These are phyloP conservation scores for Saxophila tyrrhenica DNA, from an alignment of 495 filamentous ascomycete species.

Conservation along the genomic window DNA sequence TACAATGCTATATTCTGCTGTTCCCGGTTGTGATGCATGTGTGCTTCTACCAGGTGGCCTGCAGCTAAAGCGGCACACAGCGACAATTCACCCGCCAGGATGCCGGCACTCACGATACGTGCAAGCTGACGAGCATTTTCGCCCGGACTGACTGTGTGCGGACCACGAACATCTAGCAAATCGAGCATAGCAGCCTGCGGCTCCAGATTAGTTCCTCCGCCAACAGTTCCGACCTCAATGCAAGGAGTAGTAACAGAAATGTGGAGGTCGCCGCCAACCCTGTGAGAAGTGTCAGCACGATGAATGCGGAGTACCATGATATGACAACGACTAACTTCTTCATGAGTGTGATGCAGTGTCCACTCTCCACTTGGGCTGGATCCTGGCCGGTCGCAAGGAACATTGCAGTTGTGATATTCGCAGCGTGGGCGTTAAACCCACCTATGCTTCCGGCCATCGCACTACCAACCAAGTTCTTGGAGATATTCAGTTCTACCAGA, in stretches of 20 bases:
- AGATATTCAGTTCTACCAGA: constrained; percentile 81
- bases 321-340: constrained; percentile 89
- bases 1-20: no score
- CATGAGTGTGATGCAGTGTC: constrained; percentile 98
- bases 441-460: constrained; percentile 95
- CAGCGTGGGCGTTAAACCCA: constrained; percentile 95
- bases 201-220: constrained; percentile 91
- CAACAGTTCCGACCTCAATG: constrained; percentile 93
- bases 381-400: constrained; percentile 99
- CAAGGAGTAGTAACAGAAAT: constrained; percentile 95
- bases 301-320: background rate
- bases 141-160: constrained; percentile 81
- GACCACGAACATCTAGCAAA: constrained; percentile 81
- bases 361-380: constrained; percentile 93
- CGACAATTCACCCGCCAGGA: constrained; percentile 82
- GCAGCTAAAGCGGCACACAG: constrained; percentile 85
- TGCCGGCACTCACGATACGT: constrained; percentile 72
- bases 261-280: constrained; percentile 78
- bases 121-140: constrained; percentile 85
- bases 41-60: constrained; percentile 81
- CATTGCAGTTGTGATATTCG: constrained; percentile 93
- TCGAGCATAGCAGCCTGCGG: constrained; percentile 95
- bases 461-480: constrained; percentile 93
- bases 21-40: constrained; percentile 98
- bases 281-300: constrained; percentile 32